Base-by-base conservation (phyloP, 805 yeast species). In the Suhomyces emberorum region DNA sequence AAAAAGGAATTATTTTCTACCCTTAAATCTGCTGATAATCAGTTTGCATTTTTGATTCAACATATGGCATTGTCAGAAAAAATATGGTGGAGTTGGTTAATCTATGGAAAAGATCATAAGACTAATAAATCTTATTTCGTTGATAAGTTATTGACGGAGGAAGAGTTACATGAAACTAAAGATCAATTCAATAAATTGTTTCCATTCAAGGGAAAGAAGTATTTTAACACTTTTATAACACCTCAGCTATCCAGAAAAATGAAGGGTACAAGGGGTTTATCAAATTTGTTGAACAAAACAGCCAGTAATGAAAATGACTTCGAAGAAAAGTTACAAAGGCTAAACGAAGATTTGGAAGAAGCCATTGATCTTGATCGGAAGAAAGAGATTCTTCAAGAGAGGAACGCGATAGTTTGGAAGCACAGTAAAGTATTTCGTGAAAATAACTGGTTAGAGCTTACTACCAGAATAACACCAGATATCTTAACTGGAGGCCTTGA, bases 161-260 rank as follows among this genome's bases (percentile, higher is more conserved):
- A 47, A 5, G 64, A 61, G 4, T 38, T 64, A 23, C 15, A 28
- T 2, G 41, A 37, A 7, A 43, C 49, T 0, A 28, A 46, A 14
- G 49, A 53, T 5, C 48, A 54, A 21, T 48, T 42, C 12, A 46
- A 47, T 5, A 30, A 37, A 1, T 28, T 49, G 2, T 48, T 48
- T 14, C 70, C 69, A 1, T 56, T 42, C 27, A 63, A 59, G 35
- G 51, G 42, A 15, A 64, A 63, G 41, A 47, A 59, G 33, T 69
- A 68, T 42, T 68, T 68, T 54, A 65, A 69, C 41, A 47, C 54
- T 1, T 66, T 62, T 38, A 70, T 57, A 7, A 68, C 74, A 2
- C 72, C 74, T 4, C 70, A 63, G 43, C 51, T 68, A 14, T 59
- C 72, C 1, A 44, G 72, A 22, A 57, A 57, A 32, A 67, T 69